Conservation (phyloP, 2,329 filamentous ascomycete species). For the Xylaria arbuscula region DNA sequence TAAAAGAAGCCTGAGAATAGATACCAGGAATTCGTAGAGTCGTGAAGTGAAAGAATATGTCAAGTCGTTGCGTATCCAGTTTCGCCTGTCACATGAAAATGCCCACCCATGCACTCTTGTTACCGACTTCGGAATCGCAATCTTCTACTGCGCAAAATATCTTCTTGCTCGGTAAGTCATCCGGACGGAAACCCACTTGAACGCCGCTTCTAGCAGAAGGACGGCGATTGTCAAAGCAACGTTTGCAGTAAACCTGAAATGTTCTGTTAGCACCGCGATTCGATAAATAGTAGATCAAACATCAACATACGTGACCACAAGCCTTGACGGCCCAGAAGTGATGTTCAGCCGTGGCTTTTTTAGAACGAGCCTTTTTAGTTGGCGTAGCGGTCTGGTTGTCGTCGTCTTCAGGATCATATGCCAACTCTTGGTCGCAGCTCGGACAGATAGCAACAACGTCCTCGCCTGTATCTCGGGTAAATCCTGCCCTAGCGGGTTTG, state of each 20-base stretch:
- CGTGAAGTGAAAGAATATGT: not conserved
- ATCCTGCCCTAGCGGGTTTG: slow-evolving; percentile 75
- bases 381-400: slow-evolving; percentile 50
- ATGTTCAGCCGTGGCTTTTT: slow-evolving; percentile 72
- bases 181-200: slow-evolving; percentile 54
- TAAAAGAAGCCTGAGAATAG: not conserved
- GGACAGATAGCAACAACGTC: slow-evolving; percentile 84
- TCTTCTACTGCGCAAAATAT: slow-evolving; percentile 67
- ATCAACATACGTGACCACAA: slow-evolving; percentile 83
- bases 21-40: not conserved
- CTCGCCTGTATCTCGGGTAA: slow-evolving; percentile 79
- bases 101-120: slow-evolving; percentile 70
- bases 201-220: slow-evolving; percentile 51
- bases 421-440: slow-evolving; percentile 85
- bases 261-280: slow-evolving; percentile 22
- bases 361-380: slow-evolving; percentile 56
- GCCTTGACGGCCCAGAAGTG: slow-evolving; percentile 92
- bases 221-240: slow-evolving; percentile 68
- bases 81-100: slow-evolving; percentile 37
- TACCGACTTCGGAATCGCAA: slow-evolving; percentile 64
- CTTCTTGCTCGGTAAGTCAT: slow-evolving; percentile 46
- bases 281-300: not conserved
- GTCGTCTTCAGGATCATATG: slow-evolving; percentile 69
- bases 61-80: not conserved
- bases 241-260: slow-evolving; percentile 69